Evolutionary conservation across 306 rosid genomes (phyloP), one percentile per base, ranked within the genome.

Genomic region (Quercus gilva): DNA sequence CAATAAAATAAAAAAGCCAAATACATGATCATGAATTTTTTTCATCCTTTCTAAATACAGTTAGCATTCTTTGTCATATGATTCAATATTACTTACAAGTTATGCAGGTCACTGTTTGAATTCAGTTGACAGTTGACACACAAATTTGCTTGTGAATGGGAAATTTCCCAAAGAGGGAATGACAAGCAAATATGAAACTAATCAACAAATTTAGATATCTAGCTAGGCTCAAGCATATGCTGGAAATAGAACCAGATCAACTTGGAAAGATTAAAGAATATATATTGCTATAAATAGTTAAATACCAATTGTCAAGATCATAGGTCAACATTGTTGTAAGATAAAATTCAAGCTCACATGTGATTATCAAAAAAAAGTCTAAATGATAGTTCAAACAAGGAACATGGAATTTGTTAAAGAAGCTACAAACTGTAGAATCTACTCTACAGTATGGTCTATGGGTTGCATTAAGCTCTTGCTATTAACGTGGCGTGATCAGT

Each of bases 401-500:
- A 31, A 3, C 72, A 17, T 67, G 37, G 72, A 19, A 67, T 67
- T 33, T 67, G 71, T 33, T 19, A 63, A 31, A 8, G 15, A 11
- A 5, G 33, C 69, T 26, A 25, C 33, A 14, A 49, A 10, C 15
- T 13, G 5, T 49, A 49, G 53, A 61, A 23, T 6, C 25, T 35
- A 23, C 64, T 58, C 15, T 8, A 21, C 21, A 9, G 7, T 20
- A n/a, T 41, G 1, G 12, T 41, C 7, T 33, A 3, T 41, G 74
- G n/a, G 55, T 23, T 20, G 26, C 74, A 33, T 29, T 20, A 33
- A 33, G 21, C 18, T 53, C 55, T 25, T 79, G 64, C 84, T 57
- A 14, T 29, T 15, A 10, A 71, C 64, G 58, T 65, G 79, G 76
- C 84, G 72, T 51, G 70, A 80, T 80, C 79, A 17, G 74, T 58